Evolutionary conservation across 768 basidiomycete species (phyloP), one percentile per base, ranked within the genome.

Genomic region (Lactifluus piperatus): DNA sequence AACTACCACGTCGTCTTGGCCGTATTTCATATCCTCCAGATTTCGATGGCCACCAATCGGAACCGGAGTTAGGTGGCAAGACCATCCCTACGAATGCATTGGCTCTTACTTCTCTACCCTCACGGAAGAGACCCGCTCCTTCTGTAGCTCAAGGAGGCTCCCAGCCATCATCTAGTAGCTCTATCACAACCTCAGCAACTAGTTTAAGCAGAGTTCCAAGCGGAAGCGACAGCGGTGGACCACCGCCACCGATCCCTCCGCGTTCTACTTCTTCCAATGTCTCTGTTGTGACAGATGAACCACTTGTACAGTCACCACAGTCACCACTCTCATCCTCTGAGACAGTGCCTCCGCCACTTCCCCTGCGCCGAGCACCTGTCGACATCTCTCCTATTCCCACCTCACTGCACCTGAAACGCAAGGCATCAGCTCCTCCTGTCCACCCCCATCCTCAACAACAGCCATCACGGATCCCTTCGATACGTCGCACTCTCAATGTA

Each of bases 21-120:
- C 60, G 60, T 9, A 9, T 34, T 27, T 56, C 60, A 13, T 51
- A 45, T 49, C 59, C 59, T 27, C 60, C 60, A 34, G 55, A 41
- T 20, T 50, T 45, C 29, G 50, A 61, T 2, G 29, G n/a, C 26
- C 53, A 36, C 37, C 41, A 50, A 5, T 50, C 47, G 6, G 60
- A 52, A 39, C 27, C 44, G 4, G 60, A 61, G 5, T 32, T 49
- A 16, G 44, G 41, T 52, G 36, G 13, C 20, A 44, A 45, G 44
- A 10, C 43, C n/a, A 9, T 46, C n/a, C n/a, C 54, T 46, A 32
- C 59, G 27, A 51, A 45, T 0, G 43, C 36, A 9, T 41, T 51
- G 18, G 43, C 22, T 13, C 50, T 52, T 46, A 43, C 51, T 34
- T 0, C 29, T 22, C 32, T 24, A 22, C 22, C 44, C 5, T 32